Base-by-base conservation (phyloP, 139 green algal genomes). In the Chlamydomonas sphaeroides region DNA sequence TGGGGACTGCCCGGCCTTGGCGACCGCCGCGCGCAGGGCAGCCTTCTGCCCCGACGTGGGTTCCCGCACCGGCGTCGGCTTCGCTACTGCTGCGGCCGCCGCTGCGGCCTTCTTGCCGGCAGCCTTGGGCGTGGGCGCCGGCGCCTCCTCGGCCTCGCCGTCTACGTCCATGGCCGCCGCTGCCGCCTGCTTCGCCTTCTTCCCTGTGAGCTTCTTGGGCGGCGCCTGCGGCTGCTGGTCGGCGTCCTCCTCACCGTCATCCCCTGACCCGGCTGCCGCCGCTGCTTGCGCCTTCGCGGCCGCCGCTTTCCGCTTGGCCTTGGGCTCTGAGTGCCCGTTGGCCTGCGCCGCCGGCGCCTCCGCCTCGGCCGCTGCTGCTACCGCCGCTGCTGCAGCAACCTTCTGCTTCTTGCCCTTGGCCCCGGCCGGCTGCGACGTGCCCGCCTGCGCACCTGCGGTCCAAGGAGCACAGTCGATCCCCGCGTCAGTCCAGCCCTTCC, bases 21-120 rank as follows among this genome's bases (percentile, higher is more conserved):
- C 75, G 20, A 82, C 62, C 36, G 62, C 14, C 20, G 65, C 65
- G 18, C 77, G 77, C 45, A 84, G 49, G 30, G 77, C 77, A 0
- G 77, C 65, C 77, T 84, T 84, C 28, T 68, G 35, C 6, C 77
- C 77, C 8, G 77, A 76, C 18, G 77, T 75, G 21, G 77, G 77
- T 70, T 84, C 80, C 63, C 45, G 78, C 18, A 26, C 18, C 42
- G 30, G 26, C 20, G 49, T 41, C n/a, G 45, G 7, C 14, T 48
- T 30, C 69, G 51, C 59, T 75, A 69, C 59, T 67, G 38, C 41
- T 69, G 33, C 14, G 30, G 28, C 57, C 28, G 15, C 30, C n/a
- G 17, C 75, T 0, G 11, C 42, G 32, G 33, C 33, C 28, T 68
- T 63, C 76, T 53, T 53, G 11, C 45, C 45, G 45, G 11, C 45